These are phyloP conservation scores for Paraleonurus japonicus DNA, from an alignment of 257 asterid species.

Conservation along the genomic window DNA sequence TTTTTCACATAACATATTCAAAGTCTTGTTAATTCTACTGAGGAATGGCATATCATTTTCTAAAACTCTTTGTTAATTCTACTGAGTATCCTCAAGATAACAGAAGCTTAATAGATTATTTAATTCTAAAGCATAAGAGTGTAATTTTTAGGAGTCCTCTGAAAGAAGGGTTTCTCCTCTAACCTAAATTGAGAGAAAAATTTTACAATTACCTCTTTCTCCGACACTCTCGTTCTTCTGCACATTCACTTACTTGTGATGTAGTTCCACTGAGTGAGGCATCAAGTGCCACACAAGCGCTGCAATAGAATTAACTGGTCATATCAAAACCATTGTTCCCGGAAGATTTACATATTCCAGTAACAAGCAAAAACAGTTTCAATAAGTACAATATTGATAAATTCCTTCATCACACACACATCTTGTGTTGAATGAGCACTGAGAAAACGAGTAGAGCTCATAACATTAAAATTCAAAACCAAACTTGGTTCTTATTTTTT, in stretches of 20 bases:
- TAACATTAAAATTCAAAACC: not conserved
- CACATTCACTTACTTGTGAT: slow-evolving; percentile 50
- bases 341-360: slow-evolving; percentile 12
- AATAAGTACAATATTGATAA: not conserved
- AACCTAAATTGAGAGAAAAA: not conserved
- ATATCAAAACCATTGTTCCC: slow-evolving; percentile 10
- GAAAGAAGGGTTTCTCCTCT: not conserved
- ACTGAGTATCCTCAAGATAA: not conserved
- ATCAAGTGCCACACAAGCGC: slow-evolving; percentile 42
- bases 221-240: slow-evolving; percentile 55
- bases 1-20: not conserved
- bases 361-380: not conserved
- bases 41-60: not conserved
- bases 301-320: slow-evolving; percentile 34
- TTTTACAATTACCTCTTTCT: slow-evolving; percentile 60
- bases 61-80: not conserved
- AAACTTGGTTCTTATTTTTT: not conserved
- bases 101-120: not conserved
- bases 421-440: not conserved
- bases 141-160: not conserved
- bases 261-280: slow-evolving; percentile 45
- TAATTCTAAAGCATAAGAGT: not conserved
- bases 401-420: not conserved
- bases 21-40: not conserved
- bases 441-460: not conserved